Evolutionary conservation across 192 early-diverging fungal species (phyloP).

Genomic region (Rhizoclosmatium globosum): DNA sequence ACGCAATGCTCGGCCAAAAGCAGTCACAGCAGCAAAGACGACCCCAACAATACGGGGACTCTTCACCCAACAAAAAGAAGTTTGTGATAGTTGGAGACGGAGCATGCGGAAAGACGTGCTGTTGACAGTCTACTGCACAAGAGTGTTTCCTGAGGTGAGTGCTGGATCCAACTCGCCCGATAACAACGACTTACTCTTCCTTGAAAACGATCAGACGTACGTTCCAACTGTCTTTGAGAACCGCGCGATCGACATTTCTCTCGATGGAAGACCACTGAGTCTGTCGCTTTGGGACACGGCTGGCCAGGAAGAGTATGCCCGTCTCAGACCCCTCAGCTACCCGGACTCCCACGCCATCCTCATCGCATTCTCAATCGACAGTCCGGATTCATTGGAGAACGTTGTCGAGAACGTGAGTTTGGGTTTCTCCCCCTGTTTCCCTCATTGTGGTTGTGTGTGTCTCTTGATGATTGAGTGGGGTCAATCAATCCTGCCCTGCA

Average conservation of each 20-base stretch:
- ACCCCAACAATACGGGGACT: no score
- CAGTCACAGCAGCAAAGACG: no score
- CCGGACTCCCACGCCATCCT: constrained; percentile 88
- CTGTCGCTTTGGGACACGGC: constrained; percentile 95
- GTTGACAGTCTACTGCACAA: constrained; percentile 81
- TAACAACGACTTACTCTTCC: no score
- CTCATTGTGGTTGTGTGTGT: no score
- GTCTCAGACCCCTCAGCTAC: constrained; percentile 86
- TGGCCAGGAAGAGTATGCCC: constrained; percentile 93
- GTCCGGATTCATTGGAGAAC: constrained; percentile 88
- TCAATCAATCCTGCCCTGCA: no score
- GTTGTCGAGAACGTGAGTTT: constrained; percentile 54
- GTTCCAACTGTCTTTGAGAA: constrained; percentile 81
- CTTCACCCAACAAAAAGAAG: constrained; percentile 61
- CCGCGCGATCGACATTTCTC: constrained; percentile 80
- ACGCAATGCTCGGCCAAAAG: no score
- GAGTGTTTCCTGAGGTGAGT: constrained; percentile 82
- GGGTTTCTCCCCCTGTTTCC: no score
- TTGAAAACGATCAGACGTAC: constrained; percentile 40
- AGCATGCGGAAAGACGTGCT: constrained; percentile 83
- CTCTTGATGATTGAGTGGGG: no score
- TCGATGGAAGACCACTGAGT: constrained; percentile 80
- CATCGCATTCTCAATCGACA: constrained; percentile 90
- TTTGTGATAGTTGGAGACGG: constrained; percentile 88
- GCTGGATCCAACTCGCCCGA: no score